Base-by-base conservation (phyloP, 805 yeast genomes). In the Pichia deserticola region DNA sequence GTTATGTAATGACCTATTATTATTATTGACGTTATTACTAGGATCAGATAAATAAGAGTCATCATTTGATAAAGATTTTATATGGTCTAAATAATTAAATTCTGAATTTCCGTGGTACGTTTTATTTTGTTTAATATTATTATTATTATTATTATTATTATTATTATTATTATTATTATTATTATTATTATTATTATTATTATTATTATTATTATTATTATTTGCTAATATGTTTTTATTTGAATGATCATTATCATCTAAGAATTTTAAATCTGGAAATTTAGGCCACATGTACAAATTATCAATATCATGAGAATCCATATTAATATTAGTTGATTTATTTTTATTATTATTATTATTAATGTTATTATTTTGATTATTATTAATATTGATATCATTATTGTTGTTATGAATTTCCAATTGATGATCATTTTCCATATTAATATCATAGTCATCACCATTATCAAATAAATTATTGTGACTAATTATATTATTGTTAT, bases 281-380 rank as follows among this genome's bases (percentile, higher is more conserved):
- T 64, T 68, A 7, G 70, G 70, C 69, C 68, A 66, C 36, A 60
- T 55, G 30, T 60, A 54, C 15, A 43, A 27, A 42, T 33, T 33
- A 3, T 37, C 39, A 13, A 20, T 15, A 20, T 42, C 40, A n/a
- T 25, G 13, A 7, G 29, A 28, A 27, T 32, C 44, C 30, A 8
- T 20, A 38, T 34, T n/a, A 4, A 20, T 29, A 36, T 46, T 7
- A 7, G 44, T 41, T 15, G 37, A 29, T 25, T 29, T 39, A 40
- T 34, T 48, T 34, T 38, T 11, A 41, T 29, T 20, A 11, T 28
- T 35, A 25, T 13, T 13, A 9, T 41, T 42, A 32, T 37, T 27
- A 11, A 13, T 44, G n/a, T 38, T 11, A 41, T 29, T 20, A 11
- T 28, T 35, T n/a, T 13, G 10, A 9, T 41, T 42, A 25, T 37